phyloP scores from a whole-genome alignment of 371 early-diverging fungal species.

The Mucor lusitanicus region DNA sequence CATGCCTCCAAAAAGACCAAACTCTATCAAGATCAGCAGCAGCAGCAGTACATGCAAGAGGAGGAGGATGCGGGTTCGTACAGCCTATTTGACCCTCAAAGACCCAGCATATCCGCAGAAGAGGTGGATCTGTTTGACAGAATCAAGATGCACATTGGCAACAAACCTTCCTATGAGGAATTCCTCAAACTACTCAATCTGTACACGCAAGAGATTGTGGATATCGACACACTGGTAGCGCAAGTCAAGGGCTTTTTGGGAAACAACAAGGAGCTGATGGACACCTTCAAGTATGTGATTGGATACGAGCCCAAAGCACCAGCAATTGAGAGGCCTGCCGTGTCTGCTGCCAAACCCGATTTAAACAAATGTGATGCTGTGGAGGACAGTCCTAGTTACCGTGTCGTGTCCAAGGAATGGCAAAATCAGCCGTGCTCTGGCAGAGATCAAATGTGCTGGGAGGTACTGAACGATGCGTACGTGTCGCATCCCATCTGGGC shows the following conservation, averaged over 20 bases:
- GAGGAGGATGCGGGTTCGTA: conserved; percentile 6
- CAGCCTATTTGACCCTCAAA: conserved; percentile 38
- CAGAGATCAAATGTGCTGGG: conserved; percentile 83
- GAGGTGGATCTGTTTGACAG: conserved; percentile 90
- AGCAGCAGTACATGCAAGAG: not conserved
- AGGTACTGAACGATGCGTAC: conserved; percentile 94
- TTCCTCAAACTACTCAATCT: conserved; percentile 95
- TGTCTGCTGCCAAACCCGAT: conserved; percentile 55
- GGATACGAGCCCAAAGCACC: conserved; percentile 74
- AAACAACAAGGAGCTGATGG: conserved; percentile 72
- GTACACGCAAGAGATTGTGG: conserved; percentile 93
- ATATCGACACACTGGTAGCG: conserved; percentile 74
- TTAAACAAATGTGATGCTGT: conserved; percentile 35
- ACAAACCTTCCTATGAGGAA: conserved; percentile 85
- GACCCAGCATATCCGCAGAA: conserved; percentile 52
- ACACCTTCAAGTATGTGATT: conserved; percentile 89
- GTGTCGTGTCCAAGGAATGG: conserved; percentile 62
- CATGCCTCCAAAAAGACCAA: not conserved
- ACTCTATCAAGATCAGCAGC: not conserved
- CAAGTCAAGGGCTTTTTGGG: conserved; percentile 76
- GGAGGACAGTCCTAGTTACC: conserved; percentile 64
- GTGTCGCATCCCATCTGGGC: conserved; percentile 93
- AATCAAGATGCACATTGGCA: conserved; percentile 78
- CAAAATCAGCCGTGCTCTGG: conserved; percentile 72
- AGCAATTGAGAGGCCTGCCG: conserved; percentile 27